Evolutionary conservation across 306 rosid species (phyloP).

Genomic region (Datisca glomerata): DNA sequence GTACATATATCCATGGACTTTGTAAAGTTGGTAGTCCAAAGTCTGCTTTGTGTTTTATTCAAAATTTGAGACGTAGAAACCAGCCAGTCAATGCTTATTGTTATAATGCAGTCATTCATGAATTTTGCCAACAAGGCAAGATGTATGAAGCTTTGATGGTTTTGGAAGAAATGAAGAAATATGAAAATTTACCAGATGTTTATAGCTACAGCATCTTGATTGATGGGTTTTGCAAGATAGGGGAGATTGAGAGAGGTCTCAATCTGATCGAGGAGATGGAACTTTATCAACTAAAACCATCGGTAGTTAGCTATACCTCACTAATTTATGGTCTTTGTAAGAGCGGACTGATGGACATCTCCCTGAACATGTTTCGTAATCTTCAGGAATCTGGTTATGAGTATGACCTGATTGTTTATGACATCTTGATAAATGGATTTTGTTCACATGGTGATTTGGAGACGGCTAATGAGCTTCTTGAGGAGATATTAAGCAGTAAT

Average conservation of each 20-base stretch:
- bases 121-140: conserved; percentile 33
- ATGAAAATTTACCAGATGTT: conserved; percentile 38
- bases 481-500: conserved; percentile 35
- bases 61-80: conserved; percentile 19
- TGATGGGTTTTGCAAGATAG: conserved; percentile 31
- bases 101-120: conserved; percentile 39
- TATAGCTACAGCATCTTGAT: conserved; percentile 55
- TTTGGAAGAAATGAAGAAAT: conserved; percentile 42
- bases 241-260: conserved; percentile 24
- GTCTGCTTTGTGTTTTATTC: conserved; percentile 29
- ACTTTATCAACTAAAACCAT: conserved; percentile 26
- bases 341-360: conserved; percentile 17
- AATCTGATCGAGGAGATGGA: conserved; percentile 38
- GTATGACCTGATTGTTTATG: conserved; percentile 33
- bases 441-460: conserved; percentile 32
- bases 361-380: conserved; percentile 17
- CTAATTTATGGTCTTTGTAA: conserved; percentile 40
- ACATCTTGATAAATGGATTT: conserved; percentile 38
- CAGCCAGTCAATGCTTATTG: conserved; percentile 34
- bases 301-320: conserved; percentile 40
- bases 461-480: conserved; percentile 24
- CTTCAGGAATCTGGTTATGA: conserved; percentile 23
- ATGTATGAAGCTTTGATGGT: conserved; percentile 23
- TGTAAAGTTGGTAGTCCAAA: conserved; percentile 34
- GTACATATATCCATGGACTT: conserved; percentile 49